Conservation (phyloP, 2,329 filamentous ascomycete species). For the Aspergillus tubingensis region DNA sequence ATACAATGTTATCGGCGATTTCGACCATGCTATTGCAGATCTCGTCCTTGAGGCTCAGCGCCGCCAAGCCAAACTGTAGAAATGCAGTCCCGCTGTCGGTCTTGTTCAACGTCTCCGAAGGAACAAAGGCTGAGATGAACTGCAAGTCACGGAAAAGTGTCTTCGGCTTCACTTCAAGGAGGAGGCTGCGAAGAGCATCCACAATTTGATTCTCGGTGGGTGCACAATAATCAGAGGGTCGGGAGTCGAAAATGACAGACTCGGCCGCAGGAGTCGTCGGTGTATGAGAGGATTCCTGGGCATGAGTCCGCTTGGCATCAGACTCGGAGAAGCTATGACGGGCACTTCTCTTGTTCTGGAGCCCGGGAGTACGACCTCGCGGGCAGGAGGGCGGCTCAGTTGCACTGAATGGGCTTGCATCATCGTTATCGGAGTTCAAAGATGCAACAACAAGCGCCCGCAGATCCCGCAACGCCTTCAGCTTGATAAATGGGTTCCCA, state of each 20-base stretch:
- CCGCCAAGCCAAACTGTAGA: conserved; percentile 84
- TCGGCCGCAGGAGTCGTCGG: conserved; percentile 30
- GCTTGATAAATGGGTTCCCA: conserved; percentile 82
- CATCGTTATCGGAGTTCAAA: conserved; percentile 59
- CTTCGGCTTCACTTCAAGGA: conserved; percentile 71
- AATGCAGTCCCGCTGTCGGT: conserved; percentile 73
- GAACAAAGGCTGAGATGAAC: conserved; percentile 65
- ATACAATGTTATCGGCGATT: conserved; percentile 69
- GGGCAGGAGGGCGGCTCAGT: conserved; percentile 5
- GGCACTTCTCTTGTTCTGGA: conserved; percentile 19
- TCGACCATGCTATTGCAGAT: conserved; percentile 83
- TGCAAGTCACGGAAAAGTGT: conserved; percentile 81
- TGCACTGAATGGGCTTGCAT: conserved; percentile 12
- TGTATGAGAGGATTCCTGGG: conserved; percentile 21
- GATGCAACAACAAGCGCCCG: conserved; percentile 79
- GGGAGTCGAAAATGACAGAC: conserved; percentile 36
- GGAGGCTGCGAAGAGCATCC: conserved; percentile 66
- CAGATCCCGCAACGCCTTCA: conserved; percentile 79
- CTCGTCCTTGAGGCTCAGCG: conserved; percentile 84
- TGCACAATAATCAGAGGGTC: conserved; percentile 49
- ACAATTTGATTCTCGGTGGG: conserved; percentile 65
- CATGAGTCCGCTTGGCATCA: conserved; percentile 15
- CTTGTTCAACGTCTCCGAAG: conserved; percentile 59
- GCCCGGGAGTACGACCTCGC: conserved; percentile 11
- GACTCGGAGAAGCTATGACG: conserved; percentile 38